phyloP scores from a whole-genome alignment of 2,329 filamentous ascomycete species.

The Zopfia rhizophila region DNA sequence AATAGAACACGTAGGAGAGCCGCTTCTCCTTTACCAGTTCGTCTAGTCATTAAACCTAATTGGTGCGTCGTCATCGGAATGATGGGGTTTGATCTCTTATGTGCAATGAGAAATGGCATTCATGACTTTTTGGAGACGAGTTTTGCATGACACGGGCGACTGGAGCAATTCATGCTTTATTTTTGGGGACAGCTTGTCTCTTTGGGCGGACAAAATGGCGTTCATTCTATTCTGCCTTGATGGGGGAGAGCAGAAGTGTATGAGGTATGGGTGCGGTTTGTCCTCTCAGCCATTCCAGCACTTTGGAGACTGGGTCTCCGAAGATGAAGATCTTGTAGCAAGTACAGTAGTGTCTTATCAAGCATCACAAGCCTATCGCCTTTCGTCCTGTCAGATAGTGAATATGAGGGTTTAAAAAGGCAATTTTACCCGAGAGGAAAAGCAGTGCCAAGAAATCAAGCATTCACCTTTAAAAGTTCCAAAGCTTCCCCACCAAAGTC shows the following conservation, averaged over 20 bases:
- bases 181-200: constrained; percentile 8
- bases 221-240: constrained; percentile 34
- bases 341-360: constrained; percentile 44
- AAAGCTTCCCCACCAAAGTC: no score
- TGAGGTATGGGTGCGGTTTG: no score
- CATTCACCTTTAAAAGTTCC: no score
- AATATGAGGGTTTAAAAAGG: no score
- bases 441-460: no score
- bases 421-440: no score
- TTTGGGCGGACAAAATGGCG: constrained; percentile 40
- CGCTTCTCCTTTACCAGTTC: constrained; percentile 81
- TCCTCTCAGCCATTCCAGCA: no score
- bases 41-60: constrained; percentile 41
- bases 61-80: no score
- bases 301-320: no score
- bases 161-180: constrained; percentile 37
- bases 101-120: constrained; percentile 48
- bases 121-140: constrained; percentile 44
- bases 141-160: constrained; percentile 50
- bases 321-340: constrained; percentile 32
- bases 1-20: constrained; percentile 97
- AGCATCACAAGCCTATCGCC: constrained; percentile 26
- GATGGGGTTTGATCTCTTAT: constrained; percentile 31
- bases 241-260: constrained; percentile 17
- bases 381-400: no score